These are phyloP conservation scores for Crithidia expoeki DNA, from an alignment of 208 protist species.

Conservation along the genomic window DNA sequence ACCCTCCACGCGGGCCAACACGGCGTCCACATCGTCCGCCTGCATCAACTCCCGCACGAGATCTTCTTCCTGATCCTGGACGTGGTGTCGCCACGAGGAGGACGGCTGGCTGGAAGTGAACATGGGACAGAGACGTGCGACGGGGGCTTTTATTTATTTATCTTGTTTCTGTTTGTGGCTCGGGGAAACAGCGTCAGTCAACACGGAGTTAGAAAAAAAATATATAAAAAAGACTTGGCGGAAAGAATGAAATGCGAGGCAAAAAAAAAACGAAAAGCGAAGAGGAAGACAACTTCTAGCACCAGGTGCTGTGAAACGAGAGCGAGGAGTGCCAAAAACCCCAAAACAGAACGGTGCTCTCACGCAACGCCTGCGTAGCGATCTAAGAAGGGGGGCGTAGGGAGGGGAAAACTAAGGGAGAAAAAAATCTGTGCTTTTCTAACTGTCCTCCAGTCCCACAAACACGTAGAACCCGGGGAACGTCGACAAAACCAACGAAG, in stretches of 20 bases:
- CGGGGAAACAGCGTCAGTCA: too few relatives aligned
- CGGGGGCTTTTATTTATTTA: neutral
- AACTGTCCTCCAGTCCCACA: too few relatives aligned
- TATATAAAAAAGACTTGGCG: slow-evolving; percentile 14
- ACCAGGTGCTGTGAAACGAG: too few relatives aligned
- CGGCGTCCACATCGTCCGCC: slow-evolving; percentile 67
- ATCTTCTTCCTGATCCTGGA: slow-evolving; percentile 60
- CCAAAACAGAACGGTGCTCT: too few relatives aligned
- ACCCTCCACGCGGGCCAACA: slow-evolving; percentile 67
- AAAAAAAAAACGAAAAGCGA: neutral
- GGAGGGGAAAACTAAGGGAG: slow-evolving; percentile 2
- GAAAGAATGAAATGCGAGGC: neutral
- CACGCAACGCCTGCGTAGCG: neutral
- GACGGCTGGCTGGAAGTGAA: slow-evolving; percentile 1
- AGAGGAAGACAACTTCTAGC: neutral
- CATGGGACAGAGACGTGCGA: neutral
- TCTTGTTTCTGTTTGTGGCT: neutral
- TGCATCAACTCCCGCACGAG: slow-evolving; percentile 79
- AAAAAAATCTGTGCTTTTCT: neutral
- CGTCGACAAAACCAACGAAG: too few relatives aligned
- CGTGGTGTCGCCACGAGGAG: slow-evolving; percentile 32
- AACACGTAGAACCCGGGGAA: too few relatives aligned
- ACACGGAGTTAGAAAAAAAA: too few relatives aligned
- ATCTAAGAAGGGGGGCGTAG: slow-evolving; percentile 4
- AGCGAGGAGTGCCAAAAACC: too few relatives aligned